These are phyloP conservation scores for Diaporthe amygdali DNA, from an alignment of 2,329 filamentous ascomycete species.

Conservation along the genomic window DNA sequence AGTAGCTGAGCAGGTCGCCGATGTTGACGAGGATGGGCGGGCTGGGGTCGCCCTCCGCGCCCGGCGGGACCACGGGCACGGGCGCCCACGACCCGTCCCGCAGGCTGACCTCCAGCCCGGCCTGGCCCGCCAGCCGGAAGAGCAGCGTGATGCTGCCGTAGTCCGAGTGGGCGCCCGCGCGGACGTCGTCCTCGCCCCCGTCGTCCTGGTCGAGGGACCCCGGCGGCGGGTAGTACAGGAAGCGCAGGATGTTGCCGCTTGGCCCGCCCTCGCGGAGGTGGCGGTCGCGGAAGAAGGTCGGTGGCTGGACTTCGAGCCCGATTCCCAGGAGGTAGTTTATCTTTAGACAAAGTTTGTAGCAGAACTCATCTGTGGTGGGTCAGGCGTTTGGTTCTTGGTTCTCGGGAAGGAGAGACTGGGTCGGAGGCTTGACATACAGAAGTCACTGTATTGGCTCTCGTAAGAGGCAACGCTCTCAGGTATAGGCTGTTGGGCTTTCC, in stretches of 20 bases:
- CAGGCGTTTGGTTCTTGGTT: background rate
- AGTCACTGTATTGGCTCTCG: constrained; percentile 66
- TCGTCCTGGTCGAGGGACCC: constrained; percentile 41
- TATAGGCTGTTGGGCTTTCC: constrained; percentile 77
- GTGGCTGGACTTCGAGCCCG: constrained; percentile 67
- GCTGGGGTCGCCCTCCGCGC: constrained; percentile 60
- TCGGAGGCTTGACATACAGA: constrained; percentile 68
- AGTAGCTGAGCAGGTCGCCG: constrained; percentile 75
- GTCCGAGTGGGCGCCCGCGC: constrained; percentile 91
- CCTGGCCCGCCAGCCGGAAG: constrained; percentile 84
- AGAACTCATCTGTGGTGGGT: constrained; percentile 17
- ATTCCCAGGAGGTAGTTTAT: constrained; percentile 79
- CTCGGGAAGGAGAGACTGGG: too few relatives aligned
- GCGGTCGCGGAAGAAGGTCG: constrained; percentile 60
- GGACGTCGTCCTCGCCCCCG: constrained; percentile 68
- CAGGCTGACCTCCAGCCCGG: constrained; percentile 83
- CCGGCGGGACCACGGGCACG: constrained; percentile 69
- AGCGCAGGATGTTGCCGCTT: constrained; percentile 67
- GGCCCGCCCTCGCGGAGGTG: constrained; percentile 51
- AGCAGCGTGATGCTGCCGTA: constrained; percentile 78
- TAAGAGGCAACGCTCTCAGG: constrained; percentile 67
- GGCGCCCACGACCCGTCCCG: constrained; percentile 62
- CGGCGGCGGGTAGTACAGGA: constrained; percentile 74
- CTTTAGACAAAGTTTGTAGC: constrained; percentile 25
- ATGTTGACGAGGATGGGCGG: constrained; percentile 85